Evolutionary conservation across 176 grass and related monocot species (phyloP).

Genomic region (Avena eriantha): DNA sequence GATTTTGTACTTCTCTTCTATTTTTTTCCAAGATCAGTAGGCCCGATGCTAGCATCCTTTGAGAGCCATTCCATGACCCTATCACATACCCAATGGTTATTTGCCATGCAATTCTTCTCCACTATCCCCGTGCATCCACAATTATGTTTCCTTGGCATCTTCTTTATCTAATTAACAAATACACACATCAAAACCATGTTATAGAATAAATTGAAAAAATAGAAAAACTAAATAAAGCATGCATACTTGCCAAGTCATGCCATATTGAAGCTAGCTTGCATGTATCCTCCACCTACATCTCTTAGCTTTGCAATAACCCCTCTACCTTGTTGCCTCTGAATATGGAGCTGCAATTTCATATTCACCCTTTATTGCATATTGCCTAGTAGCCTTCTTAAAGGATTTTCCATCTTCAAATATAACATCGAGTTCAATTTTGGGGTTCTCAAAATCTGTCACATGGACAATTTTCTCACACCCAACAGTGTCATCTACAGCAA

Average conservation of each 20-base stretch:
- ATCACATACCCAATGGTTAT: not conserved
- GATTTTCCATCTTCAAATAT: not conserved
- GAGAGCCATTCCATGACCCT: not conserved
- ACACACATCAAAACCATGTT: not conserved
- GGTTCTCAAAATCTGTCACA: slow-evolving; percentile 4
- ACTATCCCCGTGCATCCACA: not conserved
- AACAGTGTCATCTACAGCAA: not conserved
- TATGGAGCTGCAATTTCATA: slow-evolving; percentile 17
- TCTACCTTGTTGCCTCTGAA: not conserved
- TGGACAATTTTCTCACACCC: not conserved
- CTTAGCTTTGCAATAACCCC: not conserved
- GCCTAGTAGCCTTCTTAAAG: not conserved
- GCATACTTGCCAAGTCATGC: not conserved
- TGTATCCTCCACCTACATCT: slow-evolving; percentile 16
- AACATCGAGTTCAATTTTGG: not conserved
- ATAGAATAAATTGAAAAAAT: not conserved
- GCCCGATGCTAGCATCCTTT: not conserved
- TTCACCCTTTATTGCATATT: not conserved
- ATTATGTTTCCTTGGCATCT: not conserved
- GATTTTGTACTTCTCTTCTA: not conserved
- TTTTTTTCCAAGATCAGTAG: not conserved
- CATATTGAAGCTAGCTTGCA: not conserved
- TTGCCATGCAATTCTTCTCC: slow-evolving; percentile 1
- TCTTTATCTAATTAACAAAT: not conserved
- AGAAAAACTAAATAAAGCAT: not conserved